A percentile compares a stretch with the other conserved stretches of the same genome.
Evolutionary conservation across 176 grass and related monocot species (phyloP).

Genomic region (Raddia distichophylla): DNA sequence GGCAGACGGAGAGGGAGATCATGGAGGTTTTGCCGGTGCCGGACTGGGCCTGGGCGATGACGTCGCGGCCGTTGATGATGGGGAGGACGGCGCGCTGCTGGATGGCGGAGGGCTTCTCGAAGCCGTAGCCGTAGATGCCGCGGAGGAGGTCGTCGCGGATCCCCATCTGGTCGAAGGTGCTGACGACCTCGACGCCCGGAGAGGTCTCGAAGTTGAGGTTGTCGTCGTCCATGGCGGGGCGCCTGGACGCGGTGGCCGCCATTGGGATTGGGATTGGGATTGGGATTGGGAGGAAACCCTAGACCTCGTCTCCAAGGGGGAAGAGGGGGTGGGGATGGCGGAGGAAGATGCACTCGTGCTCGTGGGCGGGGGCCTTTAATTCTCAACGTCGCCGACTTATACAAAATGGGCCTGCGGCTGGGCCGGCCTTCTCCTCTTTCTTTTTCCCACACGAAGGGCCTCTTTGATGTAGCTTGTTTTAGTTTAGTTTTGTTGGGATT

Average conservation of each 20-base stretch:
- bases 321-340: background rate
- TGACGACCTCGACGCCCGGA: slow-evolving; percentile 81
- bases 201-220: slow-evolving; percentile 88
- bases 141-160: slow-evolving; percentile 90
- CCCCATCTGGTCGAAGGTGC: slow-evolving; percentile 93
- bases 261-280: slow-evolving; percentile 2
- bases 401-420: no score
- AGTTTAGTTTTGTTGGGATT: no score
- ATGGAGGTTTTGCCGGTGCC: slow-evolving; percentile 94
- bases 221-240: slow-evolving; percentile 68
- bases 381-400: no score
- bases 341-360: background rate
- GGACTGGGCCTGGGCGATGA: slow-evolving; percentile 98
- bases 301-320: background rate
- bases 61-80: slow-evolving; percentile 83
- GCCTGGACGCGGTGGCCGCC: slow-evolving; percentile 48
- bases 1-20: slow-evolving; percentile 93
- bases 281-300: slow-evolving; percentile 5
- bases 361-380: no score
- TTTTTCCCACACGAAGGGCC: no score
- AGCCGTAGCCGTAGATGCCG: slow-evolving; percentile 91
- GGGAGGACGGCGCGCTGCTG: slow-evolving; percentile 94
- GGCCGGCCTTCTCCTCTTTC: no score
- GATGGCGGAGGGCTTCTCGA: slow-evolving; percentile 99
- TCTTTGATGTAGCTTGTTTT: no score